Evolutionary conservation across 805 yeast genomes (phyloP).

Genomic region (Ogataea pini): DNA sequence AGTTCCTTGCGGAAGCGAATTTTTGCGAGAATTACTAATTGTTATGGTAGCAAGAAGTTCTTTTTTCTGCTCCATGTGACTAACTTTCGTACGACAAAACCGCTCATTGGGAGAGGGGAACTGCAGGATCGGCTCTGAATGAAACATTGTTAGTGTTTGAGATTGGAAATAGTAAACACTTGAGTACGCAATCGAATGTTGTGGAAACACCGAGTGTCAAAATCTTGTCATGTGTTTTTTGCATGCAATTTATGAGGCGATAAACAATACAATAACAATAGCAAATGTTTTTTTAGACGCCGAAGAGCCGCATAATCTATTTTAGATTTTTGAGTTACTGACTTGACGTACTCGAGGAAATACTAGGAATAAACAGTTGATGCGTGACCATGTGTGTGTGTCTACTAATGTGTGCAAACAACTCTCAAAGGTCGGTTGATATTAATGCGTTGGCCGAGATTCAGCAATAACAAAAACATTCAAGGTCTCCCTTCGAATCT

Average conservation of each 20-base stretch:
- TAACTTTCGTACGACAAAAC: not conserved
- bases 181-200: not conserved
- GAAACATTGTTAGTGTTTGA: not conserved
- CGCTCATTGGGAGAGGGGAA: not conserved
- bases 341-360: not conserved
- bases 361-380: not conserved
- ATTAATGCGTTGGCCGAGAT: too few relatives aligned
- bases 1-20: not conserved
- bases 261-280: constrained; percentile 4
- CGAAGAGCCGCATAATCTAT: constrained; percentile 1
- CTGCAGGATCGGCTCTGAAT: not conserved
- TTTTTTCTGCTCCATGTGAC: not conserved
- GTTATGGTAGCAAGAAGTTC: not conserved
- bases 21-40: not conserved
- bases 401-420: too few relatives aligned
- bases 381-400: too few relatives aligned
- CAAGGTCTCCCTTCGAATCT: too few relatives aligned
- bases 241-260: not conserved
- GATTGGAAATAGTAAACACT: not conserved
- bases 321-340: not conserved
- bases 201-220: constrained; percentile 3
- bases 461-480: too few relatives aligned
- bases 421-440: not conserved
- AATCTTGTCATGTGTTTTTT: not conserved
- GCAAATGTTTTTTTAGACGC: not conserved